Evolutionary conservation across 2,329 filamentous ascomycete genomes (phyloP).

Genomic region (Trichocomaceae sp.): DNA sequence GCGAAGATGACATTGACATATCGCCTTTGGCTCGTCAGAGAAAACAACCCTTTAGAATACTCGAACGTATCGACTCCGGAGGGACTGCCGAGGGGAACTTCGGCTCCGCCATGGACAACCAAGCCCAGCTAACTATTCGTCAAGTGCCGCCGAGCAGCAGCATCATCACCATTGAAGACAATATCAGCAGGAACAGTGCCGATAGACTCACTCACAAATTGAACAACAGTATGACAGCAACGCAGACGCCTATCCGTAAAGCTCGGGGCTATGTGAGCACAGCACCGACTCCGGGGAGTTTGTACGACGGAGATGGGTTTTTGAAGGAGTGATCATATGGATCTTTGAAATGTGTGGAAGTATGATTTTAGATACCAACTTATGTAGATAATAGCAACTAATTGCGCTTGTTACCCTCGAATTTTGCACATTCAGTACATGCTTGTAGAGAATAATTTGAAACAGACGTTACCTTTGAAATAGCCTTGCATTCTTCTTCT

Average conservation of each 20-base stretch:
- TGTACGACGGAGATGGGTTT: constrained; percentile 41
- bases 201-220: constrained; percentile 2
- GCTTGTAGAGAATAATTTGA: background rate
- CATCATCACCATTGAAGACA: constrained; percentile 6
- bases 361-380: constrained; percentile 12
- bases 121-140: background rate
- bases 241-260: constrained; percentile 22
- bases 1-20: constrained; percentile 5
- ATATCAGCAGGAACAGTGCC: background rate
- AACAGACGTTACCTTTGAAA: background rate
- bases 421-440: background rate
- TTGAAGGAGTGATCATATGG: constrained; percentile 26
- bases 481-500: background rate
- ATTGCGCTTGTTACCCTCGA: background rate
- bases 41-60: constrained; percentile 8
- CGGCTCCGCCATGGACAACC: background rate
- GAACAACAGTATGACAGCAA: constrained; percentile 9
- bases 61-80: constrained; percentile 14
- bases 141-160: constrained; percentile 11
- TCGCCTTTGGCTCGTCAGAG: constrained; percentile 7
- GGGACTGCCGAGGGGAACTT: constrained; percentile 4
- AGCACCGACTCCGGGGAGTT: constrained; percentile 36
- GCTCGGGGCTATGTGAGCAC: constrained; percentile 1
- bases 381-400: background rate
- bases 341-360: constrained; percentile 9